Evolutionary conservation across 2,329 filamentous ascomycete genomes (phyloP).

Genomic region (Rhexocercosporidium sp.): DNA sequence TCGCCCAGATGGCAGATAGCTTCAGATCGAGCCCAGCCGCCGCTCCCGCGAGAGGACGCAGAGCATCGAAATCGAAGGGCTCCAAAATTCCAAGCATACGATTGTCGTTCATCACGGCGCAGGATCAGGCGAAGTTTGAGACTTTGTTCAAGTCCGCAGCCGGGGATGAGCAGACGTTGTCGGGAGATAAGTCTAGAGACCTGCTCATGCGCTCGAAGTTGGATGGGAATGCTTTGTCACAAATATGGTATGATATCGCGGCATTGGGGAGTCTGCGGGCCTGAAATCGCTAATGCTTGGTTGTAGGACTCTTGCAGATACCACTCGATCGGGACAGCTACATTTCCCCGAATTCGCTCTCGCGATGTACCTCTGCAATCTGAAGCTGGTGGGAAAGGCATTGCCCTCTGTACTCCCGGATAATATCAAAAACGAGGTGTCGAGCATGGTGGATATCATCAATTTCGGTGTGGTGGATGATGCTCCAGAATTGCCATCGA

Average conservation of each 20-base stretch:
- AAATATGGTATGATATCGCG: conserved; percentile 76
- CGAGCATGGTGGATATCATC: conserved; percentile 99
- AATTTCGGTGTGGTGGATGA: conserved; percentile 91
- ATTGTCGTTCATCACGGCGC: conserved; percentile 92
- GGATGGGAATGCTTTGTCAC: conserved; percentile 83
- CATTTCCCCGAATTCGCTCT: conserved; percentile 98
- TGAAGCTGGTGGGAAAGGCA: conserved; percentile 86
- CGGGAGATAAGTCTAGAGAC: conserved; percentile 90
- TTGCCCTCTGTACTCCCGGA: conserved; percentile 80
- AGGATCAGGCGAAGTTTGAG: conserved; percentile 96
- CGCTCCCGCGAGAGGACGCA: conserved; percentile 50
- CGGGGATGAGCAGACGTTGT: conserved; percentile 82
- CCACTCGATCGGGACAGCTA: conserved; percentile 92
- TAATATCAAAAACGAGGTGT: conserved; percentile 92
- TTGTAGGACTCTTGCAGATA: conserved; percentile 85
- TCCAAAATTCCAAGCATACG: conserved; percentile 92
- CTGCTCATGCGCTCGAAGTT: conserved; percentile 87
- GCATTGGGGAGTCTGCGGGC: conserved; percentile 6
- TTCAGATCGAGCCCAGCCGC: conserved; percentile 58
- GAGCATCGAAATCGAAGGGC: conserved; percentile 56
- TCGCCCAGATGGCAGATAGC: conserved; percentile 69
- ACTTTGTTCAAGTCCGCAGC: conserved; percentile 96
- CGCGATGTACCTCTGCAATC: conserved; percentile 97
- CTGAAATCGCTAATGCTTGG: conserved; percentile 36
- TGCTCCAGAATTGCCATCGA: conserved; percentile 53